Evolutionary conservation across 225 moss, liverwort and hornwort species (phyloP).

Genomic region (Sphagnum contortum): DNA sequence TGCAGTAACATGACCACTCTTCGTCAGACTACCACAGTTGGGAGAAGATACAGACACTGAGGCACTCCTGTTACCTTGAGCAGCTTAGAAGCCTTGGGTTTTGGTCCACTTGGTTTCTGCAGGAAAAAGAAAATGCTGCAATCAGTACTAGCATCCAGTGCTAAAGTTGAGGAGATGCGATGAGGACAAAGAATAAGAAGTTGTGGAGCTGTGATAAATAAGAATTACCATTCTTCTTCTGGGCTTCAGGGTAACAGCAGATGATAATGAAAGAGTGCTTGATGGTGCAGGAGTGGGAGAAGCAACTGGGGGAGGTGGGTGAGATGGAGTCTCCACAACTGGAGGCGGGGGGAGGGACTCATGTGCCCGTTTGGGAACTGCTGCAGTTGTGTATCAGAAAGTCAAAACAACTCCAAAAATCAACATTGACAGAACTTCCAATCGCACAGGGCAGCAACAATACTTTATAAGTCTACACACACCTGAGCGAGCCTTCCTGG

Average conservation of each 20-base stretch:
- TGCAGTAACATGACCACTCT: no score
- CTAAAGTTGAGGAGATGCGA: no score
- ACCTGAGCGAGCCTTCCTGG: slow-evolving; percentile 87
- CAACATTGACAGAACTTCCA: neutral
- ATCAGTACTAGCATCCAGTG: no score
- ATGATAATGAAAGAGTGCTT: slow-evolving; percentile 54
- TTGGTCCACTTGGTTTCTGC: slow-evolving; percentile 73
- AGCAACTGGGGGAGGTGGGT: slow-evolving; percentile 17
- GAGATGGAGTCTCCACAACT: slow-evolving; percentile 23
- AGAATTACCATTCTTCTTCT: slow-evolving; percentile 53
- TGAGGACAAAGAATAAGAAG: no score
- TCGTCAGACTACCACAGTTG: no score
- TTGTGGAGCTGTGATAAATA: no score
- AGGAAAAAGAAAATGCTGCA: neutral
- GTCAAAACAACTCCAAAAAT: neutral
- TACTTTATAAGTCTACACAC: neutral
- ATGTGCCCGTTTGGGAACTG: slow-evolving; percentile 67
- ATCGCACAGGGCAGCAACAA: neutral
- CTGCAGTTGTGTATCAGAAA: slow-evolving; percentile 25
- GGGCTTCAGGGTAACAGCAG: slow-evolving; percentile 48
- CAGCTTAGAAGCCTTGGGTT: slow-evolving; percentile 53
- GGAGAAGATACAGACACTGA: no score
- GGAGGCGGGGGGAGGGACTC: slow-evolving; percentile 34
- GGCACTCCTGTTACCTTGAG: slow-evolving; percentile 38
- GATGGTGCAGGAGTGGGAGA: slow-evolving; percentile 30